Base-by-base conservation (phyloP, 805 yeast species). In the Ogataea degrootiae region DNA sequence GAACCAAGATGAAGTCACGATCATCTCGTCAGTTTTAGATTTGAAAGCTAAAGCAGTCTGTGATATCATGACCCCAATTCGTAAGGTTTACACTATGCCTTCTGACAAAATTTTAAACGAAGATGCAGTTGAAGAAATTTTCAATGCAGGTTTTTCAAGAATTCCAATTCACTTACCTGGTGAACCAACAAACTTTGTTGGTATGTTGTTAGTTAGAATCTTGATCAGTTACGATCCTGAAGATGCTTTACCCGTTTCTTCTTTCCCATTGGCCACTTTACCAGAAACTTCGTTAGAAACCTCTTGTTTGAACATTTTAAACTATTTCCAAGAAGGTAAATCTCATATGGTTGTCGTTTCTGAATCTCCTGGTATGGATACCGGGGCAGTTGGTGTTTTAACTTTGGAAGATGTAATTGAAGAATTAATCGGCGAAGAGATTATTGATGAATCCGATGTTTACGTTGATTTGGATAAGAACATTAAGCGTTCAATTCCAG, bases 381-480 rank as follows among this genome's bases (percentile, higher is more conserved):
- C 67, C 21, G 97, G 97, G 19, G 94, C 97, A 1, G 64, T 85
- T 33, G 99, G 99, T 54, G 96, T 92, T 9, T 72, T 92, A 39
- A 92, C 99, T 1, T 73, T 92, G 51, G 99, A 92, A 68, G 99
- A 92, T 62, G 97, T 92, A n/a, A 94, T 92, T 61, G 99, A 92
- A 67, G 99, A 92, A 68, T 75, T 92, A 54, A 92, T 92, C 65
- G 99, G 99, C 43, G 98, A 92, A 68, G 99, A 92, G 65, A 92
- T 92, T 60, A 92, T 92, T 38, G 99, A 92, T 63, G 99, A 92
- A 69, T 82, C 90, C 22, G 99, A 92, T 63, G 97, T 94, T 17
- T 90, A 86, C 61, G 79, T 91, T 48, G 97, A 92, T 67, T 86
- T 91, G 53, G 88, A 88, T 66, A 86, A 87, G 53, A 88, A 88